Conservation (phyloP, 345 rosid species). For the Aurinia saxatilis region DNA sequence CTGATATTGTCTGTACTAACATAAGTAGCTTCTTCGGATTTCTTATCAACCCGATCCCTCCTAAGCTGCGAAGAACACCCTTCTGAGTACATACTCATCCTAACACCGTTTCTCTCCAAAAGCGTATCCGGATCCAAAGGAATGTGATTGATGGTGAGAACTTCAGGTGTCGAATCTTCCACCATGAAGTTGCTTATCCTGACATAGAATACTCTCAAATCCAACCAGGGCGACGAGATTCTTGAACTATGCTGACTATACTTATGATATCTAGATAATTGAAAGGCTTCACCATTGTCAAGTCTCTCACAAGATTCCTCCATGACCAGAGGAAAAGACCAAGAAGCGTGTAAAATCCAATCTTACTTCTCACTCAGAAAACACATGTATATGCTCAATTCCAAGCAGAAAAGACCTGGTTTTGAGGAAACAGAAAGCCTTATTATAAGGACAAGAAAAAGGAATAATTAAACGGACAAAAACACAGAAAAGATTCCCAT, state of each 20-base stretch:
- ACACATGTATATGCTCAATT: neutral
- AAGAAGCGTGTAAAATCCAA: neutral
- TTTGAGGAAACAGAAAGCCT: constrained; percentile 21
- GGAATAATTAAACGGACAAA: neutral
- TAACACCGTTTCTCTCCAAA: constrained; percentile 68
- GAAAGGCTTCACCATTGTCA: constrained; percentile 32
- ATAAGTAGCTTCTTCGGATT: constrained; percentile 68
- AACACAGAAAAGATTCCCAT: constrained; percentile 17
- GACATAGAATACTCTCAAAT: constrained; percentile 84
- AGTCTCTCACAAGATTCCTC: constrained; percentile 40
- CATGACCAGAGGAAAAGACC: constrained; percentile 35
- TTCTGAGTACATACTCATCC: constrained; percentile 50
- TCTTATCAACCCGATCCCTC: constrained; percentile 75
- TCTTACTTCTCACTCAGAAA: neutral
- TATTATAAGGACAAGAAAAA: neutral
- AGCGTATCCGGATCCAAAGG: constrained; percentile 63
- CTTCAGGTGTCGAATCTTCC: constrained; percentile 57
- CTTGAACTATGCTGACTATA: constrained; percentile 26
- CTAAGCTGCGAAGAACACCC: constrained; percentile 55
- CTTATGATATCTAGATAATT: constrained; percentile 29
- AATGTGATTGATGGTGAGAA: constrained; percentile 60
- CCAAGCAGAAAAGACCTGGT: constrained; percentile 14
- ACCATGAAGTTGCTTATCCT: constrained; percentile 55
- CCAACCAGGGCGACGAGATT: constrained; percentile 57
- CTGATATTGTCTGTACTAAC: constrained; percentile 75